Percentiles rank a stretch among this genome's conserved stretches.
Conservation (phyloP, 2,329 filamentous ascomycete genomes). For the Teratosphaeriaceae sp. region DNA sequence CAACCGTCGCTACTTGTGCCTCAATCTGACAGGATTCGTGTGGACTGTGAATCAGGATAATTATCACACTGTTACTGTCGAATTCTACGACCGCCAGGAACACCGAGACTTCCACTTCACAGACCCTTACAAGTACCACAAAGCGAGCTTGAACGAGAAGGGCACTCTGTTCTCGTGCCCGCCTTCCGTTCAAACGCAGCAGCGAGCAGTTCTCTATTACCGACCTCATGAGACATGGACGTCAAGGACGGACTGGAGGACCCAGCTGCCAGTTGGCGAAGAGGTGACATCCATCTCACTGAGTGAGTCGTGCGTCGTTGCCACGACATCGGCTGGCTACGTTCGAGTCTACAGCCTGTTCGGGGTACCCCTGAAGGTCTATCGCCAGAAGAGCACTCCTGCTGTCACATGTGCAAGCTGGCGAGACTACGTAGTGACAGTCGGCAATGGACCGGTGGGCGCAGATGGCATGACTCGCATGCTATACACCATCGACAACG, state of each 20-base stretch:
- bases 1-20: slow-evolving; percentile 84
- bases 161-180: slow-evolving; percentile 82
- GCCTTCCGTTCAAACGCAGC: slow-evolving; percentile 46
- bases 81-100: slow-evolving; percentile 92
- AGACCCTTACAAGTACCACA: slow-evolving; percentile 92
- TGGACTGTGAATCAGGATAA: slow-evolving; percentile 97
- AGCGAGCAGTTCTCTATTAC: slow-evolving; percentile 85
- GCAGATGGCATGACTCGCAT: slow-evolving; percentile 72
- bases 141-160: slow-evolving; percentile 80
- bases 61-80: slow-evolving; percentile 82
- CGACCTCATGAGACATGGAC: slow-evolving; percentile 97
- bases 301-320: slow-evolving; percentile 84
- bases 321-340: slow-evolving; percentile 80
- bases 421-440: slow-evolving; percentile 92
- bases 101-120: slow-evolving; percentile 97
- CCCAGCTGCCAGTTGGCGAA: slow-evolving; percentile 79
- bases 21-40: slow-evolving; percentile 89
- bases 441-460: slow-evolving; percentile 84
- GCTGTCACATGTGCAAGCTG: slow-evolving; percentile 91
- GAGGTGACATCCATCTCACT: slow-evolving; percentile 80
- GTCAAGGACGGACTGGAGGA: slow-evolving; percentile 81
- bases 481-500: slow-evolving; percentile 87
- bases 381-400: slow-evolving; percentile 82
- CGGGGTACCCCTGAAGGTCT: slow-evolving; percentile 81
- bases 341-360: slow-evolving; percentile 90